phyloP scores from a whole-genome alignment of 345 rosid species.

The Gossypium mustelinum region DNA sequence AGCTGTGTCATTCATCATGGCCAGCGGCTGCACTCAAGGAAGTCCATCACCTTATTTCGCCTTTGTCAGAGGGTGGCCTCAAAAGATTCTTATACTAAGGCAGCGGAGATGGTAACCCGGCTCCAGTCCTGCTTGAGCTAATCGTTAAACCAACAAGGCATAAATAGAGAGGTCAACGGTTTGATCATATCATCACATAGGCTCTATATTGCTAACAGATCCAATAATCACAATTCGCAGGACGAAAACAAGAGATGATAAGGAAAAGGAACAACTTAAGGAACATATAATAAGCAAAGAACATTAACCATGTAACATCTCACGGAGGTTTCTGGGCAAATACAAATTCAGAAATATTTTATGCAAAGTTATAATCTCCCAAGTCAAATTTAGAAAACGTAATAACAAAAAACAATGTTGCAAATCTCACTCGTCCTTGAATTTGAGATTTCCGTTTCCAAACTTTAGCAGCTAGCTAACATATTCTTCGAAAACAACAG shows the following conservation, averaged over 20 bases:
- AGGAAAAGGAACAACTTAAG: constrained; percentile 2
- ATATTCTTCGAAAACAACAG: constrained; percentile 16
- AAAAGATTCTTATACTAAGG: too few relatives aligned
- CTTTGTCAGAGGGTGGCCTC: too few relatives aligned
- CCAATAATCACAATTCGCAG: too few relatives aligned
- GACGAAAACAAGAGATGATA: constrained; percentile 18
- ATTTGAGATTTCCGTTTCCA: background rate
- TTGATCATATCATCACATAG: constrained; percentile 23
- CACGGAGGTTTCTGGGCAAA: background rate
- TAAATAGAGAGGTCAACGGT: constrained; percentile 14
- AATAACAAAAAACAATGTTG: background rate
- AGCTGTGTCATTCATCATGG: too few relatives aligned
- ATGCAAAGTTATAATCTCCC: background rate
- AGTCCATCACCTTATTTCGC: too few relatives aligned
- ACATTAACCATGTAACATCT: background rate
- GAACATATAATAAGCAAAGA: background rate
- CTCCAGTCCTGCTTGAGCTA: too few relatives aligned
- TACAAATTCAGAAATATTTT: background rate
- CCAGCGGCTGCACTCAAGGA: too few relatives aligned
- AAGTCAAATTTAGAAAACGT: background rate
- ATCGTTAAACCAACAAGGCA: background rate
- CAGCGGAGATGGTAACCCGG: too few relatives aligned
- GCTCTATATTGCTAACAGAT: constrained; percentile 11
- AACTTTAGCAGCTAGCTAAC: background rate
- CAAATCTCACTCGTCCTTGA: background rate